phyloP scores from a whole-genome alignment of 2,329 filamentous ascomycete species.

The Aspergillus fischeri region DNA sequence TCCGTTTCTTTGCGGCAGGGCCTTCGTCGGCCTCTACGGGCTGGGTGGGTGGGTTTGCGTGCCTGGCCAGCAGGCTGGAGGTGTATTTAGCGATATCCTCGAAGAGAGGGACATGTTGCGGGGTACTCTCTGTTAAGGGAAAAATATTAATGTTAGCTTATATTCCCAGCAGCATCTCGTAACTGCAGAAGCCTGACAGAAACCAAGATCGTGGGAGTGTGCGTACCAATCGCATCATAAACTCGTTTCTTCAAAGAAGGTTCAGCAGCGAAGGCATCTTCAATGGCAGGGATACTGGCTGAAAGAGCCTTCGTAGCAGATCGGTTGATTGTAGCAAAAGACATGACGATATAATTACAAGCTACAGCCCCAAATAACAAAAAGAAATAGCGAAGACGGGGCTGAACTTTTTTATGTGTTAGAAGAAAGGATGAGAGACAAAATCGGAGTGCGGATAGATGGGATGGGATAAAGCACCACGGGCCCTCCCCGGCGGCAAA shows the following conservation, averaged over 20 bases:
- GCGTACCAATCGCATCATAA: constrained; percentile 42
- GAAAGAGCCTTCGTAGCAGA: constrained; percentile 11
- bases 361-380: constrained; percentile 15
- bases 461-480: constrained; percentile 12
- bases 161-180: background rate
- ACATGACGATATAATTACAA: constrained; percentile 24
- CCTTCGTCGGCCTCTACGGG: constrained; percentile 25
- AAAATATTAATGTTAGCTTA: constrained; percentile 1
- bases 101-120: constrained; percentile 41
- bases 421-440: background rate
- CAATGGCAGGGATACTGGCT: constrained; percentile 30
- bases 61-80: constrained; percentile 33
- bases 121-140: constrained; percentile 28
- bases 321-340: constrained; percentile 35
- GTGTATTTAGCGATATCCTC: constrained; percentile 49
- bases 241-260: constrained; percentile 37
- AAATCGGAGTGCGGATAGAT: constrained; percentile 4
- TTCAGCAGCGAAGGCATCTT: constrained; percentile 40
- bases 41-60: constrained; percentile 23
- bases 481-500: constrained; percentile 19
- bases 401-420: background rate
- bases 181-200: background rate
- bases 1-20: constrained; percentile 47
- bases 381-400: constrained; percentile 11
- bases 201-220: background rate